Evolutionary conservation across 257 asterid genomes (phyloP).

Genomic region (Coffea eugenioides): DNA sequence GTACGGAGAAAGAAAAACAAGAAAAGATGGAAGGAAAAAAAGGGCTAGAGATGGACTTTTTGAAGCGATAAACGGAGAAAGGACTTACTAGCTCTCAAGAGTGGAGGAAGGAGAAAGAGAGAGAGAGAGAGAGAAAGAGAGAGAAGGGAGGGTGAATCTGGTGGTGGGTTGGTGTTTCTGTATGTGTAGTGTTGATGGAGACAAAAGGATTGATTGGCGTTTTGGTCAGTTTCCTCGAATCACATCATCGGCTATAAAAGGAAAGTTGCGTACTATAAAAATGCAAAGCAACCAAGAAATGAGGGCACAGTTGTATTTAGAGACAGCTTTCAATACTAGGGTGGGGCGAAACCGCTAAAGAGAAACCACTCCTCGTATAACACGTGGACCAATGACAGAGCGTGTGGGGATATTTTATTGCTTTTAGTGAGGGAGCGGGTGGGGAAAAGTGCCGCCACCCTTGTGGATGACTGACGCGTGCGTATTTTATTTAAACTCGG

Average conservation of each 20-base stretch:
- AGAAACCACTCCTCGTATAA: constrained; percentile 9
- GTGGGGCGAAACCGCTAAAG: constrained; percentile 9
- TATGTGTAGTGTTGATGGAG: constrained; percentile 21
- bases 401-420: not conserved
- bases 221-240: constrained; percentile 21
- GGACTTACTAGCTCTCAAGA: not conserved
- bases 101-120: not conserved
- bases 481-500: not conserved
- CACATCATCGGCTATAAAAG: constrained; percentile 28
- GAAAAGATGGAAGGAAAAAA: not conserved
- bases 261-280: constrained; percentile 27
- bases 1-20: not conserved
- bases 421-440: not conserved
- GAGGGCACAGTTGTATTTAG: not conserved
- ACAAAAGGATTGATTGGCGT: constrained; percentile 29
- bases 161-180: not conserved
- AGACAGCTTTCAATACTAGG: not conserved
- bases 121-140: not conserved
- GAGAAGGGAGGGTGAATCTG: not conserved
- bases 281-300: constrained; percentile 2
- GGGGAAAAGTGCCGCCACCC: constrained; percentile 25
- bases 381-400: constrained; percentile 5
- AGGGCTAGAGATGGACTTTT: too few species aligned
- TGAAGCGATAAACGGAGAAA: not conserved
- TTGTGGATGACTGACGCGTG: constrained; percentile 40